Base-by-base conservation (phyloP, 371 early-diverging fungal genomes). In the Lichtheimia hyalospora region DNA sequence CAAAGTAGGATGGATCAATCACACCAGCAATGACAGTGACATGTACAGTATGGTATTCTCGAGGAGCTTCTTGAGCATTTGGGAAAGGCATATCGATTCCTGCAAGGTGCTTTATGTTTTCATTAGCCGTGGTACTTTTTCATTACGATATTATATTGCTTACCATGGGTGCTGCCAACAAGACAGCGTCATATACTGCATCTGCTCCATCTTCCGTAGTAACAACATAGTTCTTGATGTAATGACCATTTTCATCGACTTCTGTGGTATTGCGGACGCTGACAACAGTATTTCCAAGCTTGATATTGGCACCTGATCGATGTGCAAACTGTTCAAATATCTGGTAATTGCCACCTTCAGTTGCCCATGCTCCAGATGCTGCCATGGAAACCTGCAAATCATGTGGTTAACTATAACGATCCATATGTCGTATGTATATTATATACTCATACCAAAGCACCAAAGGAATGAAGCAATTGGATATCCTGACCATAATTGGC, bases 401-500 rank as follows among this genome's bases (percentile, higher is more conserved):
- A 1, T 10, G 34, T 34, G 5, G 43, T 14, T 16, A 40, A 16
- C 12, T n/a, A 50, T 1, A 13, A 0, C 49, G 49, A 24, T 25
- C 16, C 43, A 3, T 2, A 27, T 44, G 42, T 14, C 27, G 44
- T 18, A 44, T 15, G 44, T 3, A 44, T 5, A 44, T 18, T 10
- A 3, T 18, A 46, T 1, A n/a, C 5, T 16, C 34, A 44, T 71
- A 74, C 86, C 58, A 87, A 69, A 0, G 84, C 84, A 5, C 84
- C 86, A 3, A 89, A 57, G 0, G 86, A 86, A 64, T 89, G 87
- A 6, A 87, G 66, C 24, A 68, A 58, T 42, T 85, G 71, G 10
- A 89, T 57, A 67, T 89, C 83, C 41, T 87, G 88, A 4, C 83
- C 89, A 57, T 91, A 91, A 57, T 91, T 91, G 27, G 86, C 89